Evolutionary conservation across 2,329 filamentous ascomycete species (phyloP).

Genomic region (Pseudogymnoascus sp.): DNA sequence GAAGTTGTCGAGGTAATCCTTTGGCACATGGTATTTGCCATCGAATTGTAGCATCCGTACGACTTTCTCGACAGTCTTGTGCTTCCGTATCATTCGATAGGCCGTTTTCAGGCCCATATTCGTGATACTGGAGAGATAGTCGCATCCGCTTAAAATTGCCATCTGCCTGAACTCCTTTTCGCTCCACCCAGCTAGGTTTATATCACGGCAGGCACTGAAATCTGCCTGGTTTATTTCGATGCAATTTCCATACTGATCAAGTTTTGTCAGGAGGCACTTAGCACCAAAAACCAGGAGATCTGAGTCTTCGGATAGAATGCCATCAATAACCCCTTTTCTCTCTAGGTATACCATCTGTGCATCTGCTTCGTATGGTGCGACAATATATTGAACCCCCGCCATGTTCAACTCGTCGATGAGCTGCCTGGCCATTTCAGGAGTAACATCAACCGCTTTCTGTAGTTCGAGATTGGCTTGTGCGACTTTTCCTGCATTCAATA

Average conservation of each 20-base stretch:
- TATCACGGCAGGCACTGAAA: slow-evolving; percentile 80
- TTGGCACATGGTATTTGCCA: slow-evolving; percentile 72
- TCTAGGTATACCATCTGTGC: slow-evolving; percentile 95
- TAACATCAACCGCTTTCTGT: slow-evolving; percentile 93
- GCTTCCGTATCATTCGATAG: slow-evolving; percentile 80
- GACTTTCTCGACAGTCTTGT: slow-evolving; percentile 78
- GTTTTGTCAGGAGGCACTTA: slow-evolving; percentile 81
- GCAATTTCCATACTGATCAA: slow-evolving; percentile 89
- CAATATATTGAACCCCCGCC: slow-evolving; percentile 73
- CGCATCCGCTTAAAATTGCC: slow-evolving; percentile 94
- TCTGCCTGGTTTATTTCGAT: slow-evolving; percentile 85
- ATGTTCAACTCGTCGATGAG: slow-evolving; percentile 88
- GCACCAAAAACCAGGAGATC: slow-evolving; percentile 94
- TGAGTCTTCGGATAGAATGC: slow-evolving; percentile 92
- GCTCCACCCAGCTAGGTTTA: slow-evolving; percentile 86
- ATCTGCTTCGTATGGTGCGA: slow-evolving; percentile 95
- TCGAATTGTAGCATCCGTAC: slow-evolving; percentile 82
- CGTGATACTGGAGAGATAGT: slow-evolving; percentile 82
- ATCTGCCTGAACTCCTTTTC: slow-evolving; percentile 87
- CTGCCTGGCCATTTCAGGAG: slow-evolving; percentile 86
- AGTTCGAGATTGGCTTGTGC: slow-evolving; percentile 77
- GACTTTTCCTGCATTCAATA: slow-evolving; percentile 73
- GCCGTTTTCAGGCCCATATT: slow-evolving; percentile 90
- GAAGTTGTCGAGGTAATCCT: slow-evolving; percentile 75
- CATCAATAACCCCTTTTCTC: slow-evolving; percentile 71